Base-by-base conservation (phyloP, 257 asterid species). In the Penstemon newberryi region DNA sequence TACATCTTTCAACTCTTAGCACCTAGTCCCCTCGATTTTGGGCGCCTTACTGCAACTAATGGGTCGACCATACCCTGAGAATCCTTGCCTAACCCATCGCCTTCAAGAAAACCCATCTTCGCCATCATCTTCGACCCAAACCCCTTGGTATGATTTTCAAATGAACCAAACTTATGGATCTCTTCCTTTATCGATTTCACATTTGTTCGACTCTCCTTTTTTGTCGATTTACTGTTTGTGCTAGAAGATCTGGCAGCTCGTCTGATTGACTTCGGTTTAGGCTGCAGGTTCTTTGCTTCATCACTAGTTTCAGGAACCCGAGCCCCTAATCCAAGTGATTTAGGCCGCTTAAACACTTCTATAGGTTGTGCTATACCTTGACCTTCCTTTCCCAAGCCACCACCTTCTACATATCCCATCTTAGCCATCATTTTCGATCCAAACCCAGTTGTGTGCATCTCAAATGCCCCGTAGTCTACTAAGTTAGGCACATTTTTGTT, bases 121-220 rank as follows among this genome's bases (percentile, higher is more conserved):
- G 94, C 85, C 98, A 91, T 89, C 90, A 91, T 80, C 70, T 80
- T 91, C 41, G 98, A 91, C 45, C 98, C 98, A 67, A 91, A 89
- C 13, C 98, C 96, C 73, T 80, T 87, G 0, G 98, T 91, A 37
- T 91, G 92, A 81, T 69, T 87, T 89, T 91, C 98, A 62, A 91
- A 91, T 5, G 85, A 78, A 57, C 83, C 98, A 66, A 87, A 38
- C 33, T 77, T 79, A 39, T 53, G 70, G 59, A 77, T 43, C 44
- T 70, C 80, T 8, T 61, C 77, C 63, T 71, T 80, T 4, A 49
- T 72, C 33, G 33, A 25, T 25, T 25, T 25, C 33, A 89, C 98
- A 62, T 89, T 89, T 5, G 85, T 77, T 54, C 83, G 96, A 66
- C 85, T 33, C 38, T 70, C 80, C 9, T 58, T 78, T 63, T 71